These are phyloP conservation scores for Monilinia fructicola DNA, from an alignment of 2,329 filamentous ascomycete genomes.

Conservation along the genomic window DNA sequence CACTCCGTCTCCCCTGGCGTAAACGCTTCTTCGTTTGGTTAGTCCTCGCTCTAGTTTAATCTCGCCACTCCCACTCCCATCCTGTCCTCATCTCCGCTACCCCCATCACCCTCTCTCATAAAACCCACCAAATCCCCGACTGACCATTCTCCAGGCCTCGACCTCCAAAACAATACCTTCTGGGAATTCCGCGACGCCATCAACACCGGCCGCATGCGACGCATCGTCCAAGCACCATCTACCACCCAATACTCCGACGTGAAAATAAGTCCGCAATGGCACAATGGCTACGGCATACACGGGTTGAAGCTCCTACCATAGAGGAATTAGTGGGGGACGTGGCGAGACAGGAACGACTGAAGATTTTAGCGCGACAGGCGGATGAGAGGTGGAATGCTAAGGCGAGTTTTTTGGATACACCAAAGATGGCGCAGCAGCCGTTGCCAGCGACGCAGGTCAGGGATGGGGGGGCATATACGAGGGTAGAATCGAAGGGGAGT, in stretches of 20 bases:
- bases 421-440: conserved; percentile 29
- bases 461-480: not conserved
- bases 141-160: conserved; percentile 50
- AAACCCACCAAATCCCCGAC: not conserved
- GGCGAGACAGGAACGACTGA: conserved; percentile 53
- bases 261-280: conserved; percentile 60
- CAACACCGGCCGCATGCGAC: conserved; percentile 51
- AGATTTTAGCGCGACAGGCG: conserved; percentile 57
- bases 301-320: conserved; percentile 54
- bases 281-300: conserved; percentile 67
- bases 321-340: conserved; percentile 57
- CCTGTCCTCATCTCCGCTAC: not conserved
- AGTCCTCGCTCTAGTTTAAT: conserved; percentile 3
- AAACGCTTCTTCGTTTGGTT: conserved; percentile 63
- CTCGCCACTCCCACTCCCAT: conserved; percentile 6
- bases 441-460: not conserved
- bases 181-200: conserved; percentile 61
- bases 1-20: conserved; percentile 61
- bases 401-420: conserved; percentile 49
- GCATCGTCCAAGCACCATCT: conserved; percentile 60
- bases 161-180: conserved; percentile 66
- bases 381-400: conserved; percentile 65
- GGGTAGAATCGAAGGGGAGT: not conserved
- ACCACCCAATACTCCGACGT: conserved; percentile 56
- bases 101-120: not conserved